phyloP scores from a whole-genome alignment of 2,329 filamentous ascomycete genomes.

The Monilinia fructigena region DNA sequence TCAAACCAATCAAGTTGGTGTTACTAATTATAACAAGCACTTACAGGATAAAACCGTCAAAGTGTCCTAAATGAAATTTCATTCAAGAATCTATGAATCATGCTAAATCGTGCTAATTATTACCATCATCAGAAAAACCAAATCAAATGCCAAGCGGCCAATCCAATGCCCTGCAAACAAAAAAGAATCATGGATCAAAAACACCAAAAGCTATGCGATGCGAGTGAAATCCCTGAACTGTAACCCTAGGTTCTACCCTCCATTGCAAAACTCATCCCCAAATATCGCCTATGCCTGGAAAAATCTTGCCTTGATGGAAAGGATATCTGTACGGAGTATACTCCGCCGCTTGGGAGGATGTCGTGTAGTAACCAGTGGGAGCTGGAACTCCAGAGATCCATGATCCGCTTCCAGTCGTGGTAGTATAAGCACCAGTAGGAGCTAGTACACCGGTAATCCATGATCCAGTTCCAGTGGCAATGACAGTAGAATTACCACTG shows the following conservation, averaged over 20 bases:
- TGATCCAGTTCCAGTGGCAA: background rate
- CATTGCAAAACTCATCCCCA: accelerated
- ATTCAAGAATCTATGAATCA: background rate
- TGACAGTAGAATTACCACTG: background rate
- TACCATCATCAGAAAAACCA: background rate
- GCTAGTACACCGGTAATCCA: background rate
- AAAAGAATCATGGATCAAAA: background rate
- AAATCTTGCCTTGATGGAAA: conserved; percentile 5
- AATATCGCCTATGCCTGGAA: background rate
- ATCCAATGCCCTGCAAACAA: background rate
- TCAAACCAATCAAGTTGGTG: too few relatives aligned
- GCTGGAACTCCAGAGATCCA: background rate
- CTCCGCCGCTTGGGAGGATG: background rate
- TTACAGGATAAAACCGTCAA: background rate
- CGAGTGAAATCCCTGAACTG: background rate
- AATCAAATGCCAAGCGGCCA: background rate
- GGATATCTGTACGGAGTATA: conserved; percentile 10
- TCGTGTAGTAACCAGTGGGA: background rate
- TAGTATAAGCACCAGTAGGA: background rate
- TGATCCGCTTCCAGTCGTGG: background rate
- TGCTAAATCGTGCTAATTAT: background rate
- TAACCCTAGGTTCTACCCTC: background rate
- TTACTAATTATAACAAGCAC: too few relatives aligned
- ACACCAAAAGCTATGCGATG: background rate
- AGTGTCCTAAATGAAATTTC: background rate